Evolutionary conservation across 805 yeast species (phyloP).

Genomic region (Pichia sporocuriosa): DNA sequence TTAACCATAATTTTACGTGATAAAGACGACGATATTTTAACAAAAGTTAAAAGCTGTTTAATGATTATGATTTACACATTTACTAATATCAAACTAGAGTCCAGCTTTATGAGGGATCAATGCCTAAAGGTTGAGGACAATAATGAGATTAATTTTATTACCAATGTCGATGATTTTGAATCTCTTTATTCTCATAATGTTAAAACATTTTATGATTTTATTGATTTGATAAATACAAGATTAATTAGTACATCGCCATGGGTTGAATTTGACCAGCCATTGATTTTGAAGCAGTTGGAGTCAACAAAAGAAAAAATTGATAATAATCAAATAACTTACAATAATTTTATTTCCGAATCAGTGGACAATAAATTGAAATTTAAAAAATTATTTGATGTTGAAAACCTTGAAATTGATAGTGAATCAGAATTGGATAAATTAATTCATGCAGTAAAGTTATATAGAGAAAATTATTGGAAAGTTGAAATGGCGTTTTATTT

Average conservation of each 20-base stretch:
- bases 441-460: constrained; percentile 29
- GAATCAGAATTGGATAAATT: constrained; percentile 31
- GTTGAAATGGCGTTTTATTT: constrained; percentile 31
- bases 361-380: background rate
- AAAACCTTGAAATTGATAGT: constrained; percentile 4
- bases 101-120: constrained; percentile 63
- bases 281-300: constrained; percentile 20
- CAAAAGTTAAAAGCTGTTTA: constrained; percentile 66
- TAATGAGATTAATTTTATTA: background rate
- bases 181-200: constrained; percentile 18
- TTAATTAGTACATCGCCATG: constrained; percentile 80
- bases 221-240: constrained; percentile 36
- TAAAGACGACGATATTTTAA: constrained; percentile 50
- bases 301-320: constrained; percentile 21
- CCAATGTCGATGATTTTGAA: constrained; percentile 12
- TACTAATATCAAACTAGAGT: constrained; percentile 76
- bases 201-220: constrained; percentile 27
- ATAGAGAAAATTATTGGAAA: constrained; percentile 23
- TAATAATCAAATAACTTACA: constrained; percentile 8
- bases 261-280: constrained; percentile 66
- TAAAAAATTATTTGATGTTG: constrained; percentile 13
- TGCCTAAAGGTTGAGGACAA: constrained; percentile 36
- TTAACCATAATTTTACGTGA: constrained; percentile 88
- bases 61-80: constrained; percentile 75
- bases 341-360: background rate